phyloP scores from a whole-genome alignment of 1,284 basidiomycete species.

The Cerioporus squamosus region DNA sequence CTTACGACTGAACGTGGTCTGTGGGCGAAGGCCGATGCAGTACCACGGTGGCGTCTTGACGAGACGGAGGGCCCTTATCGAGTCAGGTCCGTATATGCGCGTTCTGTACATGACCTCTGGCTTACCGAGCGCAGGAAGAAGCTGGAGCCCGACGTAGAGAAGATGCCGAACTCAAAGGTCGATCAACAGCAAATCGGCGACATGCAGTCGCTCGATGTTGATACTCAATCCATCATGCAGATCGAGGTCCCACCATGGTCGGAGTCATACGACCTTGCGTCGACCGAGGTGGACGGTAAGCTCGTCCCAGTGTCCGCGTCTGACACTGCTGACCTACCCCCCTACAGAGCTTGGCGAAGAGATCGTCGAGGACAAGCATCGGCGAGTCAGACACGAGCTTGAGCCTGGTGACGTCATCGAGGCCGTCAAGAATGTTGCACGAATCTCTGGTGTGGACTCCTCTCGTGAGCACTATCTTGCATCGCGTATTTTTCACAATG shows the following conservation, averaged over 20 bases:
- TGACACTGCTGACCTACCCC: neutral
- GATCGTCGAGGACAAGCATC: conserved; percentile 76
- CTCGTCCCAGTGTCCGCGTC: neutral
- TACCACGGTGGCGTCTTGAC: conserved; percentile 75
- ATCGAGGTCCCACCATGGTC: conserved; percentile 80
- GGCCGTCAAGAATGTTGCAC: conserved; percentile 85
- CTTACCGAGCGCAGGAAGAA: conserved; percentile 58
- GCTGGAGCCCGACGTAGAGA: conserved; percentile 64
- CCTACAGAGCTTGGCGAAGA: conserved; percentile 65
- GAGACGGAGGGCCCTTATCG: conserved; percentile 90
- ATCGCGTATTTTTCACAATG: neutral
- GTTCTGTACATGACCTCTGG: neutral
- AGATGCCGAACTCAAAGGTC: conserved; percentile 52
- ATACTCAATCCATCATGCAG: conserved; percentile 61
- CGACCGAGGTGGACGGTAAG: conserved; percentile 66
- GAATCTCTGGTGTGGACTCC: conserved; percentile 87
- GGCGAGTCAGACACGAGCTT: conserved; percentile 82
- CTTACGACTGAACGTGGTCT: conserved; percentile 77
- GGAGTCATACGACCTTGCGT: conserved; percentile 75
- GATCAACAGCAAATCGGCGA: conserved; percentile 55
- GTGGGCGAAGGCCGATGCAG: conserved; percentile 65
- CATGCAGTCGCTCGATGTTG: conserved; percentile 62
- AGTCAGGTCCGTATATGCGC: conserved; percentile 71
- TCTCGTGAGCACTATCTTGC: conserved; percentile 61
- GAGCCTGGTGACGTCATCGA: conserved; percentile 92